Conservation (phyloP, 768 basidiomycete genomes). For the Gymnopilus junonius region DNA sequence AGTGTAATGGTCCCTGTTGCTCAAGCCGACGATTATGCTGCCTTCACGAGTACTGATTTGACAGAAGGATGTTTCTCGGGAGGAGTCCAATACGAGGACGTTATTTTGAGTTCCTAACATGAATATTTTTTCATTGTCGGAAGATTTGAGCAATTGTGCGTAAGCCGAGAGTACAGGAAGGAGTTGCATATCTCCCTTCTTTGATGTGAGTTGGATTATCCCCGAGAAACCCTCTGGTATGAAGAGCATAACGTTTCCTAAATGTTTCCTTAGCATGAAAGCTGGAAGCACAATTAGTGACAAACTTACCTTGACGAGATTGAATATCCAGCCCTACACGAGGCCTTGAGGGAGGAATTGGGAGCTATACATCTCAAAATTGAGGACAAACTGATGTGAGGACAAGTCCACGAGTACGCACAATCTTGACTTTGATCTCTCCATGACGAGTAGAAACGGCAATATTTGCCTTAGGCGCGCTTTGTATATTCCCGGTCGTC, state of each 20-base stretch:
- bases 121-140: slow-evolving; percentile 41
- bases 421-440: slow-evolving; percentile 45
- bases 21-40: slow-evolving; percentile 45
- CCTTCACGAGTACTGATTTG: slow-evolving; percentile 42
- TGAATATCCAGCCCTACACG: slow-evolving; percentile 41
- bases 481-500: slow-evolving; percentile 38
- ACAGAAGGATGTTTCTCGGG: slow-evolving; percentile 41
- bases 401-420: slow-evolving; percentile 20
- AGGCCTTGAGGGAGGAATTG: slow-evolving; percentile 34
- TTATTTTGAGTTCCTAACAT: slow-evolving; percentile 35
- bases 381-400: neutral
- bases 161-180: slow-evolving; percentile 34
- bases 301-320: slow-evolving; percentile 35
- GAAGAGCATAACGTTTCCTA: slow-evolving; percentile 40
- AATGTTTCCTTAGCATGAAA: neutral
- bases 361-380: slow-evolving; percentile 29
- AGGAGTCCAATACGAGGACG: slow-evolving; percentile 14
- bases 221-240: slow-evolving; percentile 42
- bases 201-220: slow-evolving; percentile 37
- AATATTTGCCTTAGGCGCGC: slow-evolving; percentile 36
- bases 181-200: slow-evolving; percentile 35
- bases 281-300: neutral
- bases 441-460: slow-evolving; percentile 39
- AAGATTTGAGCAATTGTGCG: slow-evolving; percentile 37
- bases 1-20: slow-evolving; percentile 42